Base-by-base conservation (phyloP, 2,329 filamentous ascomycete genomes). In the Diaporthe sp. region DNA sequence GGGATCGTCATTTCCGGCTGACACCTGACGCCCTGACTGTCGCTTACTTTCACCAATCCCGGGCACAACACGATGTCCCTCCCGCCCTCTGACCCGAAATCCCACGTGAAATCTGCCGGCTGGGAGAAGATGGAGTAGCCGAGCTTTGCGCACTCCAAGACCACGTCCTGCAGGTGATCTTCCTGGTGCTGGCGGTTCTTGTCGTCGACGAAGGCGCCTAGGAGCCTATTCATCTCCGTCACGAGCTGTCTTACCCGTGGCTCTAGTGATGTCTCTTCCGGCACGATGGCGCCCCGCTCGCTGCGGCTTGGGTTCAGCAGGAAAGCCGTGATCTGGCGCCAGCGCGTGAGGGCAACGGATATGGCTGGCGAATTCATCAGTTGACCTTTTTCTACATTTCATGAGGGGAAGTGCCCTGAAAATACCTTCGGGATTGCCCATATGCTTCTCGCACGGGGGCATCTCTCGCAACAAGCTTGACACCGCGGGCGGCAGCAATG, bases 81-180 rank as follows among this genome's bases (percentile, higher is more conserved):
- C 4, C 4, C 28, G 25, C 9, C 38, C 8, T 22, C 45, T 50
- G 52, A 40, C 1, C 54, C 55, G 55, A 70, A 75, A 8, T 28
- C 25, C 22, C 66, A 75, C 9, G 13, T 52, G n/a, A 69, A 50
- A 22, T 86, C 85, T 10, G 80, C 79, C 0, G 85, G 84, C 68
- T 87, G 85, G 6, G 85, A 87, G 42, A 87, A 79, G 9, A 87
- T 69, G 25, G 83, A 70, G 73, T 86, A 85, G 15, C 86, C 86
- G 35, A 87, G 79, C 67, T 81, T 84, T 25, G 83, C 79, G 50
- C 82, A 85, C 77, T 86, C 85, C 4, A 81, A 75, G 25, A 86
- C 82, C 17, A 87, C 80, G 17, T 81, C 82, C 58, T 84, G 80
- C 4, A 87, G 79, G 57, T 86, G 83, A 17, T 78, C 80, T 69